Conservation (phyloP, 371 early-diverging fungal species). For the Aphelidium insulamus region DNA sequence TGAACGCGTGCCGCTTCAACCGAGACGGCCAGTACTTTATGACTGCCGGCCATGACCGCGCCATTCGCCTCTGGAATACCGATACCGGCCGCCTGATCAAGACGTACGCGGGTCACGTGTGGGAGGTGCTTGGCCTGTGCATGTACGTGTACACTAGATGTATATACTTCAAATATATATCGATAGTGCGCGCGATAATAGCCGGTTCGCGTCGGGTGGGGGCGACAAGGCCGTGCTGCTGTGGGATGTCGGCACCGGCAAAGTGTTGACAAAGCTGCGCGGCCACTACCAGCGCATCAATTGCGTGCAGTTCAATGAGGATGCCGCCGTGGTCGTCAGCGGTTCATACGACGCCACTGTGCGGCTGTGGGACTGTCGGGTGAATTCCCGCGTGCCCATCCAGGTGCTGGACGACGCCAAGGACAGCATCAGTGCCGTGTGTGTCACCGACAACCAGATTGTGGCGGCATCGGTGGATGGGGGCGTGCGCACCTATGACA, state of each 20-base stretch:
- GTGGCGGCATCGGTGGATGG: constrained; percentile 69
- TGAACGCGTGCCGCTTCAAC: constrained; percentile 40
- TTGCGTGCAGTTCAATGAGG: constrained; percentile 51
- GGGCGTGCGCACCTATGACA: constrained; percentile 52
- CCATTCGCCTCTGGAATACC: constrained; percentile 61
- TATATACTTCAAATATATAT: neutral
- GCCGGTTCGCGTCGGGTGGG: constrained; percentile 57
- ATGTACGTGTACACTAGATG: constrained; percentile 18
- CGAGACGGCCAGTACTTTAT: constrained; percentile 42
- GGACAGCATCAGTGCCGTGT: constrained; percentile 62
- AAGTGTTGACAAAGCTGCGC: constrained; percentile 38
- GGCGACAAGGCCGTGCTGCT: constrained; percentile 52
- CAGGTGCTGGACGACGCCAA: constrained; percentile 68
- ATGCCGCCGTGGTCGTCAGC: constrained; percentile 52
- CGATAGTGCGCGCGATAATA: constrained; percentile 39
- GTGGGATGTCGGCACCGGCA: constrained; percentile 67
- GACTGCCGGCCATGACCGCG: constrained; percentile 55
- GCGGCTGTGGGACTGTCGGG: constrained; percentile 67
- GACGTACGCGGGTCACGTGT: constrained; percentile 63
- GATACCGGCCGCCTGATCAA: constrained; percentile 37
- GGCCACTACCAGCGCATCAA: constrained; percentile 74
- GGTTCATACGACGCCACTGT: constrained; percentile 80
- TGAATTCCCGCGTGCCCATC: constrained; percentile 40
- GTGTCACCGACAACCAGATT: constrained; percentile 40
- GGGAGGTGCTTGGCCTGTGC: constrained; percentile 54